Conservation (phyloP, 2,329 filamentous ascomycete genomes). For the Pseudopithomyces chartarum region DNA sequence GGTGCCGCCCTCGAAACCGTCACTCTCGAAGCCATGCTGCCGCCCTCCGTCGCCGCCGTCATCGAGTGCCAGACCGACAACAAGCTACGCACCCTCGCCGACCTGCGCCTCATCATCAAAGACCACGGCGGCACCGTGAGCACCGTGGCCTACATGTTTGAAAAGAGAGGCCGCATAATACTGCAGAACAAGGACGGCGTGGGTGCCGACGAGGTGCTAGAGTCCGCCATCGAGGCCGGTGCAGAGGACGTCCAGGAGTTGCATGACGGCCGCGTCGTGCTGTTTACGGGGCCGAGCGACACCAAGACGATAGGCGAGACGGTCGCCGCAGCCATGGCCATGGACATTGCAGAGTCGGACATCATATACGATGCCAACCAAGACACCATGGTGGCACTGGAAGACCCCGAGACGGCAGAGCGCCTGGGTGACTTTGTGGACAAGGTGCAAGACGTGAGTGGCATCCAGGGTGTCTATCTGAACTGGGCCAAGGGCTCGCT, state of each 20-base stretch:
- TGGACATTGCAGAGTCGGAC: slow-evolving; percentile 74
- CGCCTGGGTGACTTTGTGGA: slow-evolving; percentile 65
- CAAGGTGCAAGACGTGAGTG: slow-evolving; percentile 70
- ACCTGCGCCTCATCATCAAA: slow-evolving; percentile 74
- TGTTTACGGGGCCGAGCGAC: slow-evolving; percentile 71
- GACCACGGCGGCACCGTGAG: slow-evolving; percentile 71
- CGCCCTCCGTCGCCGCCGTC: slow-evolving; percentile 74
- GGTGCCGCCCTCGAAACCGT: slow-evolving; percentile 78
- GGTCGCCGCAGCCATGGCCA: slow-evolving; percentile 65
- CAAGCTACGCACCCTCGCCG: slow-evolving; percentile 73
- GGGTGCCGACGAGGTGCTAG: slow-evolving; percentile 72
- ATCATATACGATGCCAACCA: slow-evolving; percentile 86
- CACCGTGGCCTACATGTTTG: slow-evolving; percentile 83
- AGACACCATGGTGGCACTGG: slow-evolving; percentile 72
- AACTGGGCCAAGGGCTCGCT: slow-evolving; percentile 60
- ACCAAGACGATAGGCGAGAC: slow-evolving; percentile 68
- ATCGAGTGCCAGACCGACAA: slow-evolving; percentile 87
- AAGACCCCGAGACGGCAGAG: slow-evolving; percentile 60
- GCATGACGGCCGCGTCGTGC: slow-evolving; percentile 71
- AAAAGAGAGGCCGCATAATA: slow-evolving; percentile 75
- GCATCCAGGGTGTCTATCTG: slow-evolving; percentile 79
- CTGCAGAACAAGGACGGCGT: slow-evolving; percentile 65
- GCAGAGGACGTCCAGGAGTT: slow-evolving; percentile 70
- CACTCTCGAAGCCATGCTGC: slow-evolving; percentile 80
- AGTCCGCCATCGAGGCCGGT: slow-evolving; percentile 83